Conservation (phyloP, 768 basidiomycete genomes). For the Daedaleopsis sinensis region DNA sequence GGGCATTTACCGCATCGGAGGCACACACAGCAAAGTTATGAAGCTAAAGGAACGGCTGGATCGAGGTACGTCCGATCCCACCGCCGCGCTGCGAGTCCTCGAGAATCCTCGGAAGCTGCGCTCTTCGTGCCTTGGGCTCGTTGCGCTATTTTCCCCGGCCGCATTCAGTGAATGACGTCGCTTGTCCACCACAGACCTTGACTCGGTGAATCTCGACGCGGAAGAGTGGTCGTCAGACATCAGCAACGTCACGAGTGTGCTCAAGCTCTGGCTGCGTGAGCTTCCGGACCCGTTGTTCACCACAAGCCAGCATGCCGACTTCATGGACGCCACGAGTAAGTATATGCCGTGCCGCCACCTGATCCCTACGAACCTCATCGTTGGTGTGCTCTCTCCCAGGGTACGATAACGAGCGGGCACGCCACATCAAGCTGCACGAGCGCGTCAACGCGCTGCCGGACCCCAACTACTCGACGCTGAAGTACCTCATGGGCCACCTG, state of each 20-base stretch:
- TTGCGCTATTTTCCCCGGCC: neutral
- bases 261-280: slow-evolving; percentile 97
- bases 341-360: slow-evolving; percentile 13
- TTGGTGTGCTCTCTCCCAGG: slow-evolving; percentile 42
- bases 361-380: neutral
- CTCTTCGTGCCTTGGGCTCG: neutral
- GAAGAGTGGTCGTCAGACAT: slow-evolving; percentile 94
- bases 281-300: slow-evolving; percentile 94
- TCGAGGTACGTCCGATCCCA: slow-evolving; percentile 56
- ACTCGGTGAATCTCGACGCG: slow-evolving; percentile 82
- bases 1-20: slow-evolving; percentile 94
- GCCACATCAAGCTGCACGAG: slow-evolving; percentile 96
- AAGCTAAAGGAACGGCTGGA: slow-evolving; percentile 84
- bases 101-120: neutral
- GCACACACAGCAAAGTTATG: slow-evolving; percentile 85
- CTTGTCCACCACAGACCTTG: slow-evolving; percentile 62
- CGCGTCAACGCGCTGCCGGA: slow-evolving; percentile 98
- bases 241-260: slow-evolving; percentile 91
- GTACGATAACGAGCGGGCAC: slow-evolving; percentile 91
- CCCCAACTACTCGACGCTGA: slow-evolving; percentile 97
- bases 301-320: slow-evolving; percentile 79
- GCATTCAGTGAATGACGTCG: neutral
- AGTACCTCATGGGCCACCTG: slow-evolving; percentile 93
- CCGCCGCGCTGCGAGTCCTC: neutral
- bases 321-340: slow-evolving; percentile 95